These are phyloP conservation scores for Colletotrichum sp. DNA, from an alignment of 2,329 filamentous ascomycete genomes.

Conservation along the genomic window DNA sequence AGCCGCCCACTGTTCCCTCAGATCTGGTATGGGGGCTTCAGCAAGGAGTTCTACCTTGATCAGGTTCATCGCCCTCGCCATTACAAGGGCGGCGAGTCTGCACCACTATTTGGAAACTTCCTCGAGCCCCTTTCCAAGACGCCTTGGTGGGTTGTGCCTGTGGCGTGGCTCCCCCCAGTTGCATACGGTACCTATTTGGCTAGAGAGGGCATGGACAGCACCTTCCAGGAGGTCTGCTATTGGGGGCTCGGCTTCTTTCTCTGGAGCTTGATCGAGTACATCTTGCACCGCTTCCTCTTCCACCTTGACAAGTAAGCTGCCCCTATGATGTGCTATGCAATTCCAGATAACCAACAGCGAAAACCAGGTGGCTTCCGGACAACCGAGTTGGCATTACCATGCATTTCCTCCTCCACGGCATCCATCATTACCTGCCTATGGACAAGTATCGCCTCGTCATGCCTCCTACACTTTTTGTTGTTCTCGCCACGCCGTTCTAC, in stretches of 20 bases:
- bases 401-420: slow-evolving; percentile 94
- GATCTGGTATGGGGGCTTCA: slow-evolving; percentile 86
- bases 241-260: slow-evolving; percentile 75
- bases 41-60: slow-evolving; percentile 94
- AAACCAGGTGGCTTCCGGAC: slow-evolving; percentile 79
- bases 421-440: slow-evolving; percentile 99
- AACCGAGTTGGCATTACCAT: slow-evolving; percentile 84
- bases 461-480: slow-evolving; percentile 87
- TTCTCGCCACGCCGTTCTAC: slow-evolving; percentile 89
- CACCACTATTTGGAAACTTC: slow-evolving; percentile 96
- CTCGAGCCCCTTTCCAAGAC: slow-evolving; percentile 97
- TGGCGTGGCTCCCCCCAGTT: slow-evolving; percentile 83
- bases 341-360: slow-evolving; percentile 31
- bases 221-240: slow-evolving; percentile 58
- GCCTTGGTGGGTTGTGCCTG: slow-evolving; percentile 89
- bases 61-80: slow-evolving; percentile 96
- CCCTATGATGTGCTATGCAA: background rate
- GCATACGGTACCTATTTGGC: slow-evolving; percentile 74
- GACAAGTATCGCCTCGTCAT: slow-evolving; percentile 96
- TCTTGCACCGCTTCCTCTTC: slow-evolving; percentile 88
- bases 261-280: slow-evolving; percentile 92
- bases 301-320: slow-evolving; percentile 84
- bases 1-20: slow-evolving; percentile 84
- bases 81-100: slow-evolving; percentile 91
- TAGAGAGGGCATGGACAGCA: slow-evolving; percentile 60